Evolutionary conservation across 345 rosid species (phyloP).

Genomic region (Pelargonium nanum): DNA sequence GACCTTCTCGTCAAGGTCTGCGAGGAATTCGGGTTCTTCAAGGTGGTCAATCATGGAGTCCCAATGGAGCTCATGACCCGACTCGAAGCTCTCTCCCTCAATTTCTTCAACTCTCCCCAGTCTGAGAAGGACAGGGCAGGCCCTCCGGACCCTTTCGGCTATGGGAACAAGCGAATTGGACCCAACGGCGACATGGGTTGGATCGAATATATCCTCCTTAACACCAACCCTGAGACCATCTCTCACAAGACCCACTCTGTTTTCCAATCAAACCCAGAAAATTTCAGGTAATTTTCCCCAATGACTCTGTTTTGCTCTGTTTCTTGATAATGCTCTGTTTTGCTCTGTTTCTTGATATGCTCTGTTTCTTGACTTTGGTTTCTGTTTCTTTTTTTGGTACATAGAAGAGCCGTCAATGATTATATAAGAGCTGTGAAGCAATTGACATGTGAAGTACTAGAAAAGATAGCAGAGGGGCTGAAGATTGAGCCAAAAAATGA

Average conservation of each 20-base stretch:
- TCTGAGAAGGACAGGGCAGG: slow-evolving; percentile 48
- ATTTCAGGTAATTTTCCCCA: slow-evolving; percentile 31
- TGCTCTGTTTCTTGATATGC: too few species aligned
- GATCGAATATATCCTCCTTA: slow-evolving; percentile 63
- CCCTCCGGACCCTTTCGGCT: slow-evolving; percentile 71
- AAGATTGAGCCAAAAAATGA: slow-evolving; percentile 21
- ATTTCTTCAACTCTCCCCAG: slow-evolving; percentile 52
- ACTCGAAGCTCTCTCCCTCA: slow-evolving; percentile 42
- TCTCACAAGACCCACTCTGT: slow-evolving; percentile 20
- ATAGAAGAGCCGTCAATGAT: slow-evolving; percentile 17
- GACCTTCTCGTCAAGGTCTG: slow-evolving; percentile 47
- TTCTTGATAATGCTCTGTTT: too few species aligned
- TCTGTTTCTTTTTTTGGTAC: not conserved
- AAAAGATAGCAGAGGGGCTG: slow-evolving; percentile 26
- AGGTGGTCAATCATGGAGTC: slow-evolving; percentile 69
- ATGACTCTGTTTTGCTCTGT: too few species aligned
- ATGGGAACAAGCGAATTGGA: slow-evolving; percentile 62
- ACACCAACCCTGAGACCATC: slow-evolving; percentile 24
- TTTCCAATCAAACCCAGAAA: slow-evolving; percentile 24
- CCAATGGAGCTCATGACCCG: slow-evolving; percentile 33
- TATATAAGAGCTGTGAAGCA: slow-evolving; percentile 21
- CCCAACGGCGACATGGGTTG: slow-evolving; percentile 70
- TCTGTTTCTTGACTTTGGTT: not conserved
- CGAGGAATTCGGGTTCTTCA: slow-evolving; percentile 69
- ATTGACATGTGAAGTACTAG: slow-evolving; percentile 17